Evolutionary conservation across 192 early-diverging fungal species (phyloP), one percentile per base, ranked within the genome.

Genomic region (Anaeromyces robustus): DNA sequence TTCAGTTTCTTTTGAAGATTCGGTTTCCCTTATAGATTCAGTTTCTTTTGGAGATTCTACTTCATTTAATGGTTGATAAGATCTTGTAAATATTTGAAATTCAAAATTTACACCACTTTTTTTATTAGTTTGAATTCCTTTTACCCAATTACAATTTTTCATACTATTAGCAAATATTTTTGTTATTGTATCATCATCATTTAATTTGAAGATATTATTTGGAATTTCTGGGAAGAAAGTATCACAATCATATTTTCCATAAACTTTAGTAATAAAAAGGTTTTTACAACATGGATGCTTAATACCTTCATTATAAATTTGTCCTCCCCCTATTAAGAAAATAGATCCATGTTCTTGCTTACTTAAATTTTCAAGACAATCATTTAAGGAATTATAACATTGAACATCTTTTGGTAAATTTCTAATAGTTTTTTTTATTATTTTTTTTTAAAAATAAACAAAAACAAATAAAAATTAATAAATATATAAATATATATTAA

Each of bases 241-340:
- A 81, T 96, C 95, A 81, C 92, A 95, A 12, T 77, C 82, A 19
- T 93, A 86, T 16, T 92, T 88, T 3, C 86, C 85, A 14, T 84
- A 82, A 22, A 97, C 87, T 6, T 88, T 82, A 13, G 96, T 97
- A 59, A 95, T 81, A 28, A 94, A 86, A 43, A 97, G 87, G 77
- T 89, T 87, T 4, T 83, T 43, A 80, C 91, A 92, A 16, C 83
- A 79, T 9, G 88, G 81, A 37, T 89, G 89, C 13, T 83, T 84
- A 29, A 97, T 82, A 16, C 92, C 91, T 83, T 92, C 88, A 29
- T 85, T 83, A 83, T 97, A 97, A 30, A 96, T 84, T 32, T 90
- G 84, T 26, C 87, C 86, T 5, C 96, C 96, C 78, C 96, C 96
- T 82, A 95, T 94, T 59, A 95, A 82, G 85, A 93, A 96, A n/a